Evolutionary conservation across 345 rosid genomes (phyloP).

Genomic region (Adansonia digitata): DNA sequence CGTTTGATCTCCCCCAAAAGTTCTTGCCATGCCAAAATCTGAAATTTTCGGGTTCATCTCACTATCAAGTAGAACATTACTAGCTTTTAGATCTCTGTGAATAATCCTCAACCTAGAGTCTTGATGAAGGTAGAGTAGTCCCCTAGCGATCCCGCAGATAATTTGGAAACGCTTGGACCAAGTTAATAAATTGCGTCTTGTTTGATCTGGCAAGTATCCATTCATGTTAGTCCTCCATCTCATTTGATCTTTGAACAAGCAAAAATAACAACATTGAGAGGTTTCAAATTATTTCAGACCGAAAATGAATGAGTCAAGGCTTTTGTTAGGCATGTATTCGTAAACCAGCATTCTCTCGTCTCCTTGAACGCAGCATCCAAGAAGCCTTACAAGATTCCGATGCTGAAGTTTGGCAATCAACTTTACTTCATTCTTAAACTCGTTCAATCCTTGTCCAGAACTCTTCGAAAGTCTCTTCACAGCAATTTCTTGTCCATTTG

Average conservation of each 20-base stretch:
- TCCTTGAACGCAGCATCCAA: slow-evolving; percentile 29
- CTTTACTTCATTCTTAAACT: slow-evolving; percentile 42
- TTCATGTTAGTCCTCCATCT: neutral
- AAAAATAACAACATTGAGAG: neutral
- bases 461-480: slow-evolving; percentile 41
- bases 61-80: slow-evolving; percentile 30
- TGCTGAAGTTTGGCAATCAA: slow-evolving; percentile 47
- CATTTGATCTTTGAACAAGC: neutral
- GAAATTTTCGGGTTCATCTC: slow-evolving; percentile 42
- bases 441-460: slow-evolving; percentile 42
- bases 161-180: slow-evolving; percentile 30
- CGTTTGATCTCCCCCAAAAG: slow-evolving; percentile 12
- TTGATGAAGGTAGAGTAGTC: slow-evolving; percentile 40
- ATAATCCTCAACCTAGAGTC: slow-evolving; percentile 33
- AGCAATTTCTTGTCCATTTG: slow-evolving; percentile 40
- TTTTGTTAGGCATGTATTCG: slow-evolving; percentile 32
- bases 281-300: neutral
- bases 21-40: slow-evolving; percentile 16
- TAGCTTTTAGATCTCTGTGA: slow-evolving; percentile 24
- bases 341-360: slow-evolving; percentile 31
- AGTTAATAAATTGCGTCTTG: neutral
- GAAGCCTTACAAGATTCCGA: slow-evolving; percentile 44
- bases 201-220: neutral
- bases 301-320: slow-evolving; percentile 26
- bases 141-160: slow-evolving; percentile 38